Evolutionary conservation across 2,329 filamentous ascomycete species (phyloP), one percentile per base, ranked within the genome.

Genomic region (Neopestalotiopsis clavispora): DNA sequence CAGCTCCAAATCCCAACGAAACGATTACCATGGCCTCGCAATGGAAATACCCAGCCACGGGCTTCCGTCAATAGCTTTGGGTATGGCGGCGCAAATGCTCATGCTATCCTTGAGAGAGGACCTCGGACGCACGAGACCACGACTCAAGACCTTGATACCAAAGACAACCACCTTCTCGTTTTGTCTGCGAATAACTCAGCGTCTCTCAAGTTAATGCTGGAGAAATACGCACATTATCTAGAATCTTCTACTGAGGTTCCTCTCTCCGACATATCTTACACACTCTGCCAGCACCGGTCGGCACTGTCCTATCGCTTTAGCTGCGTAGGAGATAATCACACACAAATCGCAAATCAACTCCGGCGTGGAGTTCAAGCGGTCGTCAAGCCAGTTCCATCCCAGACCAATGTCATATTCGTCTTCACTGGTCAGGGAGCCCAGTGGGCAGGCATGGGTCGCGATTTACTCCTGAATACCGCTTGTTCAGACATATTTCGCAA

Each of bases 391-490:
- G 40, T 42, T 14, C 40, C 40, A 42, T 42, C 40, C 13, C 40
- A 42, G 40, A 42, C 9, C 9, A 42, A 42, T 5, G n/a, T 74
- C 23, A 72, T 69, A 10, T 74, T 77, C 61, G 73, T 82, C 30
- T 85, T 84, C 73, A 84, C 82, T 0, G 83, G 83, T 4, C 83
- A 85, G 67, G 83, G 83, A 1, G 82, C 82, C 0, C 83, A 85
- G 63, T 85, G 82, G 80, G 73, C 77, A 2, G 75, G 75, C 0
- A 84, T 84, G 83, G 82, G 79, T 4, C 74, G 74, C 1, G 73
- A 75, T 57, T 69, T 78, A 45, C 68, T 12, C 67, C 69, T n/a
- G 17, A 12, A 57, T 2, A n/a, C 58, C 10, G 32, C 17, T 14
- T 12, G 9, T 61, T n/a, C 17, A 14, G 65, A 40, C 4, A 38